Evolutionary conservation across 148 eudicot genomes (phyloP), one percentile per base, ranked within the genome.

Genomic region (Persicaria tinctoria): DNA sequence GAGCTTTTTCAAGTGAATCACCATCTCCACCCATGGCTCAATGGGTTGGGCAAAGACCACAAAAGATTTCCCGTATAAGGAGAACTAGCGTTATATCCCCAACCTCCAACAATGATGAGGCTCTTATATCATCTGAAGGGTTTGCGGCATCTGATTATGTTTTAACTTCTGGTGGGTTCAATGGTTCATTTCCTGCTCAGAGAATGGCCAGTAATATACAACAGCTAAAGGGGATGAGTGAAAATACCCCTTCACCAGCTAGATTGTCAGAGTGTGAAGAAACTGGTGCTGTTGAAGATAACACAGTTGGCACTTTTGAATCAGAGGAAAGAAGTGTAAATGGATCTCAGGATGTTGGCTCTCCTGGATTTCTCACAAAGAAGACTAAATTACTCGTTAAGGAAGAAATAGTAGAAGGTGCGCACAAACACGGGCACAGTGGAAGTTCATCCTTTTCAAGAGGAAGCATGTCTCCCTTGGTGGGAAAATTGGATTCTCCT

Each of bases 31-130:
- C 90, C 41, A 91, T 93, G 82, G 85, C 97, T 77, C 94, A 93
- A 77, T 91, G 95, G 97, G 93, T 69, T 71, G 93, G 92, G 79
- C 98, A 93, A 81, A 89, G 97, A 79, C 94, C 97, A 51, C 98
- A 88, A 68, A 91, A 93, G 74, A 89, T 88, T 23, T 89, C 98
- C 49, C 97, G 97, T 74, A 85, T 88, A 68, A 85, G 97, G 81
- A 91, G 95, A 85, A 83, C 97, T 53, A 88, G 91, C 78, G 89
- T 89, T 75, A 82, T 88, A 18, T 84, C 97, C 49, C 98, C 97
- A 16, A 90, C 93, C 73, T 82, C 91, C 71, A 88, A 82, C 78
- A 86, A 81, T 63, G 95, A 89, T 68, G 97, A 93, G 75, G 78
- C 49, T 46, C 86, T 83, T 73, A 76, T 82, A 70, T 84, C 89